phyloP scores from a whole-genome alignment of 75 land plant species.

The Selaginella moellendorffii region DNA sequence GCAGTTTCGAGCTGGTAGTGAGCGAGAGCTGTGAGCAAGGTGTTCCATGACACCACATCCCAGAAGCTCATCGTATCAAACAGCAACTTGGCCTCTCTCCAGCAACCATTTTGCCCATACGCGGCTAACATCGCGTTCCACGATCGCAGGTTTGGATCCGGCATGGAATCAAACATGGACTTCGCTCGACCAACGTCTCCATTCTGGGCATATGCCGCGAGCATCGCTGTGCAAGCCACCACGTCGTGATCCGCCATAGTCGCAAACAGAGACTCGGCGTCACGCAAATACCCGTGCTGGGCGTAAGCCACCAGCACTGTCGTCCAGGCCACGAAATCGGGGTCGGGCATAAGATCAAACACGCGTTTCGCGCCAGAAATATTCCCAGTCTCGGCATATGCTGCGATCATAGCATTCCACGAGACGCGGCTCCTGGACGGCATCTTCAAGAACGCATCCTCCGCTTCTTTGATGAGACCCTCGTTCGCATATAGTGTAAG shows the following conservation, averaged over 20 bases:
- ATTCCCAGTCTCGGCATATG: neutral
- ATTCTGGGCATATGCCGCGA: neutral
- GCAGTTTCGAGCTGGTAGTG: neutral
- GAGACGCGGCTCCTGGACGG: neutral
- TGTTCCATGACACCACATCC: neutral
- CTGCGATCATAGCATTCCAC: conserved; percentile 3
- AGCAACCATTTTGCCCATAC: neutral
- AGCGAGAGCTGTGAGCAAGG: neutral
- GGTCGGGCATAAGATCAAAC: neutral
- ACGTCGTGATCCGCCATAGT: neutral
- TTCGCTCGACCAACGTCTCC: neutral
- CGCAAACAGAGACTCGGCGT: neutral
- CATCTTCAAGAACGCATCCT: neutral
- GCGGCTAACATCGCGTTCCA: neutral
- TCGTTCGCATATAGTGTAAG: neutral
- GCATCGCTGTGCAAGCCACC: neutral
- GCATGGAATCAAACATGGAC: neutral
- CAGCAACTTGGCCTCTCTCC: neutral
- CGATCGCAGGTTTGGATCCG: neutral
- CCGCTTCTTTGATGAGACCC: neutral
- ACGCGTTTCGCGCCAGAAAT: neutral
- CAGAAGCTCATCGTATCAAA: neutral
- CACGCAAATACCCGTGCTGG: neutral
- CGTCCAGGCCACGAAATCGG: neutral
- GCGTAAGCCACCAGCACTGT: neutral